Conservation (phyloP, 352 stramenopile species). For the Peronospora farinosa region DNA sequence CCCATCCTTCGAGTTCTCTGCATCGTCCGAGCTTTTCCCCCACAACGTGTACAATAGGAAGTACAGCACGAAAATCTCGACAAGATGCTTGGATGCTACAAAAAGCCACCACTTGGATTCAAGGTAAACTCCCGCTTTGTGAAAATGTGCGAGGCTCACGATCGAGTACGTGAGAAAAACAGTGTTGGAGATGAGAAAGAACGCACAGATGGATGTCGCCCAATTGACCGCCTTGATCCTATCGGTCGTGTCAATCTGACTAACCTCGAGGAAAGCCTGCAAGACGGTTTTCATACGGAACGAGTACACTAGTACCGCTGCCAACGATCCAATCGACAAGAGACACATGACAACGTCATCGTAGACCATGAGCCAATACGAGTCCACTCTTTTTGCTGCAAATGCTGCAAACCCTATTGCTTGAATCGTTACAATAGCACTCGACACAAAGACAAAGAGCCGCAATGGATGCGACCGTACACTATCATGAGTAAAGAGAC, state of each 20-base stretch:
- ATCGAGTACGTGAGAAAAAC: slow-evolving; percentile 84
- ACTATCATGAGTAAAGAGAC: slow-evolving; percentile 72
- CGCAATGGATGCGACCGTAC: slow-evolving; percentile 79
- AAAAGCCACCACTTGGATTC: slow-evolving; percentile 84
- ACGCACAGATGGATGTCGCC: slow-evolving; percentile 91
- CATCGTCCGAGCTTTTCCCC: slow-evolving; percentile 66
- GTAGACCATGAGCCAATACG: slow-evolving; percentile 93
- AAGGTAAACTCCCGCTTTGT: slow-evolving; percentile 83
- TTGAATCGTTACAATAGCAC: slow-evolving; percentile 64
- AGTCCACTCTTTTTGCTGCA: slow-evolving; percentile 71
- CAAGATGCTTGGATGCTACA: slow-evolving; percentile 89
- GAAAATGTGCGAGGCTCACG: slow-evolving; percentile 82
- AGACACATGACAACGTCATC: slow-evolving; percentile 86
- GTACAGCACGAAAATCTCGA: slow-evolving; percentile 91
- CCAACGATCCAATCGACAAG: slow-evolving; percentile 81
- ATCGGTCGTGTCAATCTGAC: slow-evolving; percentile 94
- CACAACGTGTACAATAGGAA: slow-evolving; percentile 93
- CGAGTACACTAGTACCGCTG: slow-evolving; percentile 92
- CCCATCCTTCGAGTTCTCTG: slow-evolving; percentile 53
- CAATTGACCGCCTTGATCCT: slow-evolving; percentile 93
- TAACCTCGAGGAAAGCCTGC: slow-evolving; percentile 92
- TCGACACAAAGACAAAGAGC: slow-evolving; percentile 83
- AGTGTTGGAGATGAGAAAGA: slow-evolving; percentile 92
- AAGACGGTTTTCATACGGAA: slow-evolving; percentile 94
- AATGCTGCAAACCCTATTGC: slow-evolving; percentile 87